phyloP scores from a whole-genome alignment of 495 filamentous ascomycete genomes.

The Penicillium flavigenum region DNA sequence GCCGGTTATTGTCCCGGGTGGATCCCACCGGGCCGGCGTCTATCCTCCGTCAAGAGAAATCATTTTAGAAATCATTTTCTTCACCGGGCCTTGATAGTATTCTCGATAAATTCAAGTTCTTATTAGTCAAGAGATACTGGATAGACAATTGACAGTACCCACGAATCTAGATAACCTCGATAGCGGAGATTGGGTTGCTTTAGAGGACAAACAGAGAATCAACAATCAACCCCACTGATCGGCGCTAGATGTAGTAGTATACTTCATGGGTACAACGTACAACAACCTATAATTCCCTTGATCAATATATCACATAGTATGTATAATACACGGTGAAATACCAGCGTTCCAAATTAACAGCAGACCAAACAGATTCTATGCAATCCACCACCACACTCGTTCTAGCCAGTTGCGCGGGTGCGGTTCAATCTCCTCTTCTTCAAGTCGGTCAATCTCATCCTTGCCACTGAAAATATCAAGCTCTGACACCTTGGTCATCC shows the following conservation, averaged over 20 bases:
- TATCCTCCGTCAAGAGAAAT: neutral
- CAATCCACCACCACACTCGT: slow-evolving; percentile 38
- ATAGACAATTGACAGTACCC: neutral
- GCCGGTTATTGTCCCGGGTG: slow-evolving; percentile 30
- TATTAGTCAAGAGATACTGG: neutral
- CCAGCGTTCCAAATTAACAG: neutral
- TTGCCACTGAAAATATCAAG: slow-evolving; percentile 35
- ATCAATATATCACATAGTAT: neutral
- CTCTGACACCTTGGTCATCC: slow-evolving; percentile 50
- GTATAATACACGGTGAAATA: neutral
- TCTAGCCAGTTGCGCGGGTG: slow-evolving; percentile 35
- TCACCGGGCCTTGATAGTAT: neutral
- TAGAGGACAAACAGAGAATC: neutral
- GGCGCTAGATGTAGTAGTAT: neutral
- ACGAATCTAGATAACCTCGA: neutral
- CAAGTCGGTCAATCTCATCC: slow-evolving; percentile 35
- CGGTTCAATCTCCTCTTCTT: slow-evolving; percentile 28
- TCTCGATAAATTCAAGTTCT: neutral
- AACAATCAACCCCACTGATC: neutral
- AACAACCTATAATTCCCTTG: neutral
- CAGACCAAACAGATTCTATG: slow-evolving; percentile 2
- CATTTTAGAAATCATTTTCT: neutral
- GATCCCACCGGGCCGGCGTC: slow-evolving; percentile 25
- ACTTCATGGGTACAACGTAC: neutral
- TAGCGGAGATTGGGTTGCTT: neutral